Conservation (phyloP, 371 early-diverging fungal species). For the Thermomucor indicae-seudaticae region DNA sequence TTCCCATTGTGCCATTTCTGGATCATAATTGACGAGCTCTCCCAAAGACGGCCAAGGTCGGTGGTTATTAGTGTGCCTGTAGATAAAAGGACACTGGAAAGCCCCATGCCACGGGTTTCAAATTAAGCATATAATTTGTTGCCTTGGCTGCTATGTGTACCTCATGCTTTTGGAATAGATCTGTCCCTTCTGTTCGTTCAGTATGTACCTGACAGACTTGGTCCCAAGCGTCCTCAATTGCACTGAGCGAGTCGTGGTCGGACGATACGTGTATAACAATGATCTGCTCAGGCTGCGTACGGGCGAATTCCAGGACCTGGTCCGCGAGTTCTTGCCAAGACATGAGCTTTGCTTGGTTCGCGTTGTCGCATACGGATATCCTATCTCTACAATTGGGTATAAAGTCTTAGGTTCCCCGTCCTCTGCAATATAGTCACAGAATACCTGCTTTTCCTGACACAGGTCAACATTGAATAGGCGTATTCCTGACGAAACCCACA, state of each 20-base stretch:
- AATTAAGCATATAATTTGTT: neutral
- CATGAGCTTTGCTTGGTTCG: neutral
- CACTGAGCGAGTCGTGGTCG: slow-evolving; percentile 6
- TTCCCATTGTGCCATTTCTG: slow-evolving; percentile 44
- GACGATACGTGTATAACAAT: slow-evolving; percentile 22
- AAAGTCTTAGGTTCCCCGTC: neutral
- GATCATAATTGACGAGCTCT: slow-evolving; percentile 36
- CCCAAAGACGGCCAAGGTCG: slow-evolving; percentile 28
- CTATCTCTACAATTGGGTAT: neutral
- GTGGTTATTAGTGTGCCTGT: slow-evolving; percentile 8
- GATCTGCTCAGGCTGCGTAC: slow-evolving; percentile 19
- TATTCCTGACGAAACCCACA: slow-evolving; percentile 6
- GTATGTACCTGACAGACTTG: slow-evolving; percentile 28
- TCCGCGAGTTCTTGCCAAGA: slow-evolving; percentile 17
- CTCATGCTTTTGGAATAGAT: slow-evolving; percentile 19
- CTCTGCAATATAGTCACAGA: neutral
- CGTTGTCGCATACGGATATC: neutral
- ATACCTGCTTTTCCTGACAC: slow-evolving; percentile 5
- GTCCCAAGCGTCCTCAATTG: slow-evolving; percentile 27
- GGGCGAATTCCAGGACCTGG: slow-evolving; percentile 18
- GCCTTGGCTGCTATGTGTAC: too few species aligned
- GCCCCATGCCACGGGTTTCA: neutral
- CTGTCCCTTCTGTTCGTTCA: slow-evolving; percentile 24
- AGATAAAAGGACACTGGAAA: slow-evolving; percentile 36
- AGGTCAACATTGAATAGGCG: slow-evolving; percentile 12